Base-by-base conservation (phyloP, 2,329 filamentous ascomycete genomes). In the Chrysosporium queenslandicum region DNA sequence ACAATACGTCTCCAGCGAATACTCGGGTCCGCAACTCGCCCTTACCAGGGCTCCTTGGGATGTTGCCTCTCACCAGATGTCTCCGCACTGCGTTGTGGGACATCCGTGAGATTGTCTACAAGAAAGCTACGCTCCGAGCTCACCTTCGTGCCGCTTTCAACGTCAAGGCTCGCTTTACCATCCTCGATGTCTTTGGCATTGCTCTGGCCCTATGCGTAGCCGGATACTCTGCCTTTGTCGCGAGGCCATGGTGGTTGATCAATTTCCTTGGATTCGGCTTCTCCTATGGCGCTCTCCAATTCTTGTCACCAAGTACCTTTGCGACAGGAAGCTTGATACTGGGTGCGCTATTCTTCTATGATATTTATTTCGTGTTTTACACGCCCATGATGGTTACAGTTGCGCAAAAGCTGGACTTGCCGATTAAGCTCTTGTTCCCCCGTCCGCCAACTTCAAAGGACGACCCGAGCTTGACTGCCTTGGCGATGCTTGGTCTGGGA, bases 291-390 rank as follows among this genome's bases (percentile, higher is more conserved):
- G 82, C 86, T 3, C 77, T 96, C 52, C 81, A 91, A 60, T 71
- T 94, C 50, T 81, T 97, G 73, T 94, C 89, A 1, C 89, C 90
- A 0, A 94, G 89, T 0, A 91, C 87, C 0, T 94, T 96, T 64
- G 72, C 78, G 51, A 95, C 87, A 0, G 88, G 88, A 0, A 85
- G 84, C 5, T 68, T 90, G 40, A 82, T 97, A 8, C 74, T 97
- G 1, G 72, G 75, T 8, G 87, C 85, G 0, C 74, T 97, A 0
- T 97, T 97, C 72, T 81, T 94, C 63, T 98, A 98, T 64, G 91
- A 98, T 65, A 91, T 98, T 46, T 82, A 92, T 67, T 76, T 78
- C 56, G 75, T 77, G 20, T 78, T 77, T 58, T 78, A 72, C 58
- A 75, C 75, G 0, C 75, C 75, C 0, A 63, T 77, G 54, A 77